Percentiles rank a stretch among this genome's conserved stretches.
phyloP scores from a whole-genome alignment of 306 rosid species.

The Prunus kanzakura region DNA sequence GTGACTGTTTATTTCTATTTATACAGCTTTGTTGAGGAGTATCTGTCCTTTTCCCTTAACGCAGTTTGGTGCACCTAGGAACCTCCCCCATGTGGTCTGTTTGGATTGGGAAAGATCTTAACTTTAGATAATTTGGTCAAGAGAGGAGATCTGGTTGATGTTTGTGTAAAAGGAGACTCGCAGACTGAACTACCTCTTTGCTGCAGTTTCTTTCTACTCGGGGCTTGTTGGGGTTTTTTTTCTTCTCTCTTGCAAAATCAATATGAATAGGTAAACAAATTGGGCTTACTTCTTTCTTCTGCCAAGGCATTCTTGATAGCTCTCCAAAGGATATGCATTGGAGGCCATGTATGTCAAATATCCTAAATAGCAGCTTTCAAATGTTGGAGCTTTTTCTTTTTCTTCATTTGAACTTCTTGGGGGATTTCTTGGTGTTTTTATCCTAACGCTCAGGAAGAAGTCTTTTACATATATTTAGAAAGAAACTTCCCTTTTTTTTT shows the following conservation, averaged over 20 bases:
- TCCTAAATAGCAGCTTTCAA: not conserved
- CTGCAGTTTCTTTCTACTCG: not conserved
- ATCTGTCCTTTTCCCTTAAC: not conserved
- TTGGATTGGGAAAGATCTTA: slow-evolving; percentile 1
- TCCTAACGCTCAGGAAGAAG: not conserved
- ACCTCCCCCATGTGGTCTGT: not conserved
- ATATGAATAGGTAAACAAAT: not conserved
- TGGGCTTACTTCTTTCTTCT: not conserved
- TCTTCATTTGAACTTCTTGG: not conserved
- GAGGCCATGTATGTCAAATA: not conserved
- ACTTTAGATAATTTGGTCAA: not conserved
- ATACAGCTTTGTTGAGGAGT: not conserved
- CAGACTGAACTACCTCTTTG: too few species aligned
- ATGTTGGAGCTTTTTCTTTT: not conserved
- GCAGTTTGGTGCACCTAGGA: not conserved
- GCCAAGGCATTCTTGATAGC: not conserved
- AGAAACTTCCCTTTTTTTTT: not conserved
- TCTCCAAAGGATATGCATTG: not conserved
- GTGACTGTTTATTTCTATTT: not conserved
- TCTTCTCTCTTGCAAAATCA: not conserved
- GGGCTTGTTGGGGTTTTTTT: not conserved
- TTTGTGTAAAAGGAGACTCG: not conserved
- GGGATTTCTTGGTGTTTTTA: not conserved
- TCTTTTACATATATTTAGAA: not conserved
- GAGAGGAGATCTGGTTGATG: not conserved